Evolutionary conservation across 139 green algal genomes (phyloP).

Genomic region (Microglena sp.): DNA sequence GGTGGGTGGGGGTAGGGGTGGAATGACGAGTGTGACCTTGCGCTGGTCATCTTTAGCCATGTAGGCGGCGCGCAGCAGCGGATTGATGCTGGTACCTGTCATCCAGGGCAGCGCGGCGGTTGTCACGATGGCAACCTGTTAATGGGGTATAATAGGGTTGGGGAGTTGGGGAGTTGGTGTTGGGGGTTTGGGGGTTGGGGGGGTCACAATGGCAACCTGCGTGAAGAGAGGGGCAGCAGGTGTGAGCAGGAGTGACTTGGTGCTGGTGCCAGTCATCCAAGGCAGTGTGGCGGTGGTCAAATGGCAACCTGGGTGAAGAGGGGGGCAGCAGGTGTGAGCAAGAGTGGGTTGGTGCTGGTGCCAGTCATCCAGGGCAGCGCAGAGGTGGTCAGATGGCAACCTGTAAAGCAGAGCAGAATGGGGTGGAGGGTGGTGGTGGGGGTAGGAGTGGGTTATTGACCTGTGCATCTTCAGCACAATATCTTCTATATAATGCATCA

Average conservation of each 20-base stretch:
- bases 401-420: no score
- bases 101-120: slow-evolving; percentile 96
- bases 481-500: no score
- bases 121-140: slow-evolving; percentile 92
- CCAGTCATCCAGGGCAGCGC: slow-evolving; percentile 97
- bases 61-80: slow-evolving; percentile 92
- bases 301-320: slow-evolving; percentile 92
- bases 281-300: slow-evolving; percentile 92
- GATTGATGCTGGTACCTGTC: slow-evolving; percentile 96
- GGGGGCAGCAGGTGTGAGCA: no score
- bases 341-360: slow-evolving; percentile 94
- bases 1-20: slow-evolving; percentile 46
- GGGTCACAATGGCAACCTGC: no score
- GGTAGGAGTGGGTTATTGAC: no score
- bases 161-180: no score
- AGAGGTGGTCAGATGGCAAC: slow-evolving; percentile 96
- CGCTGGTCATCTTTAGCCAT: slow-evolving; percentile 55
- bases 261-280: slow-evolving; percentile 97
- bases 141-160: no score
- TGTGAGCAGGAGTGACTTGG: slow-evolving; percentile 97
- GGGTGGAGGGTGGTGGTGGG: no score
- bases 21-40: slow-evolving; percentile 50
- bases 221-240: no score
- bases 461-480: no score
- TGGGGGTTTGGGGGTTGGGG: no score